Percentiles rank a stretch among this genome's conserved stretches.
Evolutionary conservation across 169 alveolate species (phyloP).

Genomic region (Babesia bovis): DNA sequence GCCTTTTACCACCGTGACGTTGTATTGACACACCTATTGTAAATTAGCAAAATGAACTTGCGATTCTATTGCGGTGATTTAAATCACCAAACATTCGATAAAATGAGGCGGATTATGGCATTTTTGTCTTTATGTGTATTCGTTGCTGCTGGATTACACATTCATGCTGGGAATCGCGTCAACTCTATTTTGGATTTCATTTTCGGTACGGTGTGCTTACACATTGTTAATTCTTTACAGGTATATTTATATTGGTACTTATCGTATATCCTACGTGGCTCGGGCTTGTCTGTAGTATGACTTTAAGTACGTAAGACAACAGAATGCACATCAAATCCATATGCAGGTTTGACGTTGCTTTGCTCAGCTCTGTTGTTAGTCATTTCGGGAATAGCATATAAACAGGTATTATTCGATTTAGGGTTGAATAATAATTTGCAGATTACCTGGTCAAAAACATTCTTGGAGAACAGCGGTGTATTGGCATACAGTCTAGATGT

Average conservation of each 20-base stretch:
- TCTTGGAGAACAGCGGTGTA: conserved; percentile 13
- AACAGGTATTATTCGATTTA: neutral
- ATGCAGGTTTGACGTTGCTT: conserved; percentile 41
- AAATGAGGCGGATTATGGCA: neutral
- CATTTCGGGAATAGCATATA: conserved; percentile 5
- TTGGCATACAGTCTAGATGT: conserved; percentile 29
- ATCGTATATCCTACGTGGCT: conserved; percentile 42
- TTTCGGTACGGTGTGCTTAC: neutral
- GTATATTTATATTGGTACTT: conserved; percentile 9
- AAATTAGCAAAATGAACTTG: conserved; percentile 11
- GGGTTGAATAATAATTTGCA: neutral
- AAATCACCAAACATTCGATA: conserved; percentile 1
- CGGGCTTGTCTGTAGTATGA: conserved; percentile 33
- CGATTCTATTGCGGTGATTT: neutral
- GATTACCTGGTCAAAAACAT: conserved; percentile 30
- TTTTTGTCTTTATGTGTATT: neutral
- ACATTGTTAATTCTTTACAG: neutral
- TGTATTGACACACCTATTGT: neutral
- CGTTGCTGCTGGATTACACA: conserved; percentile 20
- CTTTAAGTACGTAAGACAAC: conserved; percentile 34
- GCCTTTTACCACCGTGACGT: neutral
- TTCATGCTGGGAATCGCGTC: neutral
- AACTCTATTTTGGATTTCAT: conserved; percentile 5
- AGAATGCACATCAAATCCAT: neutral
- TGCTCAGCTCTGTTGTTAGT: conserved; percentile 28